Evolutionary conservation across 1,284 basidiomycete genomes (phyloP), one percentile per base, ranked within the genome.

Genomic region (Ustilago sp.): DNA sequence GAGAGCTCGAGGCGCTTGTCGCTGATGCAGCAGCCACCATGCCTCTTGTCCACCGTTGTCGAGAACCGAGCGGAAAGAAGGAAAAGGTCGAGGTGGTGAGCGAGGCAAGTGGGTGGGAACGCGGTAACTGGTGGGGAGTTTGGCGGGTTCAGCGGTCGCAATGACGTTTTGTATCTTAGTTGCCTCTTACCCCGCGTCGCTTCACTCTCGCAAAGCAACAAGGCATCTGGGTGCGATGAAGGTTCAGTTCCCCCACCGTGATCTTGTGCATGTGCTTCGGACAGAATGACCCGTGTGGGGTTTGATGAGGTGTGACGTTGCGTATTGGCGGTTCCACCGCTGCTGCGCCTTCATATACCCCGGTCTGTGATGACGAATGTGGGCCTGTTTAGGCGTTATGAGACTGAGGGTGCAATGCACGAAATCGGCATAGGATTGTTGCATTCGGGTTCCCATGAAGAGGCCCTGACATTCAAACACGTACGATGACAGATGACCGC

Each of bases 81-180:
- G 58, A 59, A 1, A 12, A n/a, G 3, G 9, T 82, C 15, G 11
- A 63, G 7, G 77, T 84, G 15, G 38, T 66, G 7, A 52, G 77
- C 7, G 76, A 85, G 48, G 71, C 76, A 17, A 66, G 77, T 19
- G 84, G 84, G 2, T 86, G 84, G 84, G 84, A 86, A 57, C 66
- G 78, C 19, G 84, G 84, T 11, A 86, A 86, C 55, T 86, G 84
- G 84, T 86, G 83, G 82, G 84, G 84, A 1, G 74, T 85, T 8
- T 86, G 84, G 84, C 60, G 77, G 12, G 83, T 85, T n/a, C 71
- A 74, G 43, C 75, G 72, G 32, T 39, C 19, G 15, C n/a, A 58
- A 35, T 58, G 36, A 47, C 31, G 43, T 19, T 8, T 47, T 47
- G n/a, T 19, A 32, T n/a, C n/a, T 11, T 19, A 15, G n/a, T 28